Evolutionary conservation across 1,139 yeast species (phyloP), one percentile per base, ranked within the genome.

Genomic region (Saccharomyces pastorianus): DNA sequence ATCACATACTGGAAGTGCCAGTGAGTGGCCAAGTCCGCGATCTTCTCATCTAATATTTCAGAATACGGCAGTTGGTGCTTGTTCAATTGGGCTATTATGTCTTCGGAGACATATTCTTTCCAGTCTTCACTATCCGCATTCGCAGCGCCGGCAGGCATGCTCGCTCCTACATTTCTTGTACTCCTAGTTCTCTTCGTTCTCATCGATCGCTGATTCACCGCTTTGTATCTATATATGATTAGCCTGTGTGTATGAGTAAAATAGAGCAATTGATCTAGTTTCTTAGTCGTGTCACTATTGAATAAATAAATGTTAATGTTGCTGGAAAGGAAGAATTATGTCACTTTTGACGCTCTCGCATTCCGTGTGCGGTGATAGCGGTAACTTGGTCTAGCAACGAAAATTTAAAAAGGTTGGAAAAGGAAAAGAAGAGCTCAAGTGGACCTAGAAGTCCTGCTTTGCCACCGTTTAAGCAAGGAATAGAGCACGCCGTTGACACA

Each of bases 1-100:
- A 68, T 59, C 23, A 65, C 65, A 48, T 63, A 68, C 49, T 69
- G 71, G 52, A 65, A 69, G 27, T 60, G 56, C 71, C 71, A 68
- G 11, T 59, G 56, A 17, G 51, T 32, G 11, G 58, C 34, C 50
- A 68, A 46, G 32, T 55, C 53, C 7, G 38, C 58, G 23, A 52
- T 47, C 8, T 55, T 47, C 17, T 49, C 53, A 26, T 51, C 52
- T 38, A 51, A 51, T 48, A 51, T 42, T 42, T 38, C 57, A 41
- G 51, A 50, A 46, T 51, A 53, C 26, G 59, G 58, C 34, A 58
- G 57, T 4, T 54, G 54, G 26, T 56, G 34, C 49, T 64, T 65
- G 32, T 53, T 52, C 58, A 64, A 56, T 53, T 62, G 67, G 2
- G 38, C 48, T 28, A 59, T 28, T 3, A 60, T 58, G 3, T 62